Base-by-base conservation (phyloP, 805 yeast species). In the Kodamaea lidongshanica region DNA sequence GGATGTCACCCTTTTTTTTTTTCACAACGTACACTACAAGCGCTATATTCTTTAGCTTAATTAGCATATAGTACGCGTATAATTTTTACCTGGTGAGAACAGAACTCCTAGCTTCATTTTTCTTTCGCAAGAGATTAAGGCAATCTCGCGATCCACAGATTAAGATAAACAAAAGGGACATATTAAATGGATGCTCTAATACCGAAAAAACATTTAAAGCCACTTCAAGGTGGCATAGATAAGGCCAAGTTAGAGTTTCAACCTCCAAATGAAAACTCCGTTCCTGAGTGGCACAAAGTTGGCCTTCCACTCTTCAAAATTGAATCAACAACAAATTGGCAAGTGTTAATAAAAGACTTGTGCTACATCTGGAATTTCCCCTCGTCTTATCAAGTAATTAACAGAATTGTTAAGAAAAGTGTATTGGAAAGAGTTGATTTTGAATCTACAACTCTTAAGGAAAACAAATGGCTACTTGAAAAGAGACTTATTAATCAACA, bases 301-400 rank as follows among this genome's bases (percentile, higher is more conserved):
- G 40, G 37, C 5, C 21, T 39, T 11, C 39, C 36, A 3, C 31
- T 35, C 10, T 39, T 39, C 29, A 28, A 27, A 12, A 14, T n/a
- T 17, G 32, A 16, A 23, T 18, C 27, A 22, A 31, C 15, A 19
- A 38, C 14, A 15, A 10, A 16, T 4, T 31, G 34, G 34, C 48
- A 45, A 27, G 58, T 58, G 3, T 40, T 64, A 20, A 25, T 58
- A 9, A 50, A 52, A 25, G 54, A 58, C 35, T 42, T 64, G 30
- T 54, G 64, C 6, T 23, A 17, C 16, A 31, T 52, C 7, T 63
- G 65, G 65, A 56, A 54, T 35, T 63, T 45, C 30, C 67, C 70
- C 1, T 62, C 69, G 6, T 56, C 68, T 4, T 63, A 64, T 35
- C 70, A 64, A 39, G 34, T 64, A 12, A 50, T 64, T 16, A 29